A percentile compares a stretch with the other conserved stretches of the same genome.
These are phyloP conservation scores for Blakeslea trispora DNA, from an alignment of 371 early-diverging fungal species.

Conservation along the genomic window DNA sequence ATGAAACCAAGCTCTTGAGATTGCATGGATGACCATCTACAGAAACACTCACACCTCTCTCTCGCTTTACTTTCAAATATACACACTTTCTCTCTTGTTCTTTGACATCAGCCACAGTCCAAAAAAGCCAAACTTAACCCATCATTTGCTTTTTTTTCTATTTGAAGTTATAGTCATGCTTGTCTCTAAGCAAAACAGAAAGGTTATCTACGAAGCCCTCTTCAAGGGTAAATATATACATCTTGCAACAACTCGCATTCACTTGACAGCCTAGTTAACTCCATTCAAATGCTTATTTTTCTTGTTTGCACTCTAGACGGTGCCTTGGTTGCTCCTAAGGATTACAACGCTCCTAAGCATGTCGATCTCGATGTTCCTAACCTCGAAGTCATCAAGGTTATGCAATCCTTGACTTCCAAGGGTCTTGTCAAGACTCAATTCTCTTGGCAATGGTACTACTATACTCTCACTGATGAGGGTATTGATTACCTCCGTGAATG, in stretches of 20 bases:
- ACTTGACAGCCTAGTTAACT: too few relatives aligned
- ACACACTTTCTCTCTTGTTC: too few relatives aligned
- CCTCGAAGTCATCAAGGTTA: slow-evolving; percentile 97
- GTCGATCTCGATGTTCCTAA: slow-evolving; percentile 93
- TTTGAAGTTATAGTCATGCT: slow-evolving; percentile 69
- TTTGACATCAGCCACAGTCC: too few relatives aligned
- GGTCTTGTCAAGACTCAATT: slow-evolving; percentile 94
- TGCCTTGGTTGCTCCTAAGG: slow-evolving; percentile 97
- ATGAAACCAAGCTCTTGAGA: too few relatives aligned
- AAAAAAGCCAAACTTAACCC: too few relatives aligned
- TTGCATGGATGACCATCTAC: too few relatives aligned
- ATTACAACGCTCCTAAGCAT: slow-evolving; percentile 94
- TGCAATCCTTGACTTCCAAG: slow-evolving; percentile 94
- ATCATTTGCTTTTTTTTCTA: too few relatives aligned
- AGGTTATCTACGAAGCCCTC: slow-evolving; percentile 89
- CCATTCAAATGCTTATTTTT: too few relatives aligned
- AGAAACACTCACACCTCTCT: too few relatives aligned
- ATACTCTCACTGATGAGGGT: slow-evolving; percentile 96
- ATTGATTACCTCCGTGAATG: slow-evolving; percentile 94
- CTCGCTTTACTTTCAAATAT: too few relatives aligned
- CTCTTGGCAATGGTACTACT: slow-evolving; percentile 99
- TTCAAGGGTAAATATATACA: slow-evolving; percentile 65
- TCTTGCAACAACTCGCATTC: too few relatives aligned
- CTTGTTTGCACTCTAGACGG: slow-evolving; percentile 74
- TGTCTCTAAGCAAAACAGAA: slow-evolving; percentile 93